A percentile compares a stretch with the other conserved stretches of the same genome.
phyloP scores from a whole-genome alignment of 2,329 filamentous ascomycete genomes.

The Fusarium citri region DNA sequence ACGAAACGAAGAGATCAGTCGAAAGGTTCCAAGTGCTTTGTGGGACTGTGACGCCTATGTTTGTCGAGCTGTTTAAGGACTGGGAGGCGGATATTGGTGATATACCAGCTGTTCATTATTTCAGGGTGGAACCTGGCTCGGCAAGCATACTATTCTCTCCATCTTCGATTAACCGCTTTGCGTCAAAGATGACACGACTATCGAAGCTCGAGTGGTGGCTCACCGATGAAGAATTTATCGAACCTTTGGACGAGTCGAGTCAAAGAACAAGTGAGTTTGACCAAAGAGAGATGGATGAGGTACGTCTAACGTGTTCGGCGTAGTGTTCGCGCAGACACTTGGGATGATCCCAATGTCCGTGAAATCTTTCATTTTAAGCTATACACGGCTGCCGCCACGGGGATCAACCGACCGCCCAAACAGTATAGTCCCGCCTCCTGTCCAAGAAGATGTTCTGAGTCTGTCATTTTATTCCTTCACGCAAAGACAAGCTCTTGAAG shows the following conservation, averaged over 20 bases:
- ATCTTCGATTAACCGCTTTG: conserved; percentile 1
- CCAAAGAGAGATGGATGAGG: fast-evolving
- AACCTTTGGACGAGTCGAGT: neutral
- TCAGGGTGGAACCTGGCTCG: conserved; percentile 8
- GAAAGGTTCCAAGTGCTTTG: neutral
- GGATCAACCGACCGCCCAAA: neutral
- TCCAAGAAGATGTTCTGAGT: conserved; percentile 1
- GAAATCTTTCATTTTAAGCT: conserved; percentile 3
- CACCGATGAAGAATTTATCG: conserved; percentile 5
- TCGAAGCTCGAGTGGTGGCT: conserved; percentile 7
- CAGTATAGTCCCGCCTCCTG: neutral
- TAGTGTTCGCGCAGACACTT: conserved; percentile 15
- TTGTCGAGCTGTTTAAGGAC: neutral
- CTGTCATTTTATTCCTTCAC: neutral
- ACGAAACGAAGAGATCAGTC: neutral
- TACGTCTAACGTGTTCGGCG: neutral
- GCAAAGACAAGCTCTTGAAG: neutral
- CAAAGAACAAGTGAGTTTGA: conserved; percentile 17
- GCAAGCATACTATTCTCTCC: conserved; percentile 15
- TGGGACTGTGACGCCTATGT: neutral
- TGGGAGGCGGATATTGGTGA: neutral
- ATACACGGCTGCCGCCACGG: neutral
- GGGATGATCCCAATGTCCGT: conserved; percentile 2
- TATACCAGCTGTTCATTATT: conserved; percentile 1
- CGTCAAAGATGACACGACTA: conserved; percentile 11